These are phyloP conservation scores for Nitzschia sp. DNA, from an alignment of 108 stramenopile species.

Conservation along the genomic window DNA sequence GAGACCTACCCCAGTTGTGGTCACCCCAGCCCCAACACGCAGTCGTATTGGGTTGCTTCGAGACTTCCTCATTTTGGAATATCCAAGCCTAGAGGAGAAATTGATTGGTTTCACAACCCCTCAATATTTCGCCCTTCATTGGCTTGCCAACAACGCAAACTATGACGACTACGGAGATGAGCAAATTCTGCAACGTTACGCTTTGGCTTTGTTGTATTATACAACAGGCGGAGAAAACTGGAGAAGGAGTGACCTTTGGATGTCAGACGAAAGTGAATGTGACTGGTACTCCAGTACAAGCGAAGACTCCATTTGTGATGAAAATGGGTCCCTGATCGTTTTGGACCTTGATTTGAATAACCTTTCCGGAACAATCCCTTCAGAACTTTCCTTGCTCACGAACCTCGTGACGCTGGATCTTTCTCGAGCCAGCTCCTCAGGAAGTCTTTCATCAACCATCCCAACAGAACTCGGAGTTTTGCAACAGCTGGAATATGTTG, in stretches of 20 bases:
- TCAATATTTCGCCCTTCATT: conserved; percentile 26
- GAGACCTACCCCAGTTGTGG: neutral
- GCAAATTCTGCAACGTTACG: conserved; percentile 40
- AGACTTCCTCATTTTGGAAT: conserved; percentile 29
- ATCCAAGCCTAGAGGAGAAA: conserved; percentile 23
- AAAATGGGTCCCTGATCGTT: conserved; percentile 8
- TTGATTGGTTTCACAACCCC: conserved; percentile 13
- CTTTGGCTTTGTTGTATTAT: conserved; percentile 40
- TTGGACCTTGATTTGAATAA: conserved; percentile 36
- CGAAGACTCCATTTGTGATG: conserved; percentile 18
- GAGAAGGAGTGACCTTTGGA: conserved; percentile 34
- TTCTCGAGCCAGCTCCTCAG: neutral
- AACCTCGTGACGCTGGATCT: conserved; percentile 16
- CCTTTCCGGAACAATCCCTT: conserved; percentile 33
- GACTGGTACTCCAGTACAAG: conserved; percentile 36
- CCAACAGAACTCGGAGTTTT: conserved; percentile 43
- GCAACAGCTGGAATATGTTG: conserved; percentile 32
- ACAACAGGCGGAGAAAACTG: conserved; percentile 44
- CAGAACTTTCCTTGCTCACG: conserved; percentile 30
- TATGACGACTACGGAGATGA: conserved; percentile 18
- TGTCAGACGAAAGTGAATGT: conserved; percentile 39
- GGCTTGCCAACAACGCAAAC: conserved; percentile 22
- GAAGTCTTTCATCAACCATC: conserved; percentile 25
- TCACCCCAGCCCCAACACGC: conserved; percentile 9
- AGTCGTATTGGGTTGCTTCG: conserved; percentile 12